Percentiles rank a stretch among this genome's conserved stretches.
phyloP scores from a whole-genome alignment of 176 grass and related monocot species.

The Cenchrus purpureus region DNA sequence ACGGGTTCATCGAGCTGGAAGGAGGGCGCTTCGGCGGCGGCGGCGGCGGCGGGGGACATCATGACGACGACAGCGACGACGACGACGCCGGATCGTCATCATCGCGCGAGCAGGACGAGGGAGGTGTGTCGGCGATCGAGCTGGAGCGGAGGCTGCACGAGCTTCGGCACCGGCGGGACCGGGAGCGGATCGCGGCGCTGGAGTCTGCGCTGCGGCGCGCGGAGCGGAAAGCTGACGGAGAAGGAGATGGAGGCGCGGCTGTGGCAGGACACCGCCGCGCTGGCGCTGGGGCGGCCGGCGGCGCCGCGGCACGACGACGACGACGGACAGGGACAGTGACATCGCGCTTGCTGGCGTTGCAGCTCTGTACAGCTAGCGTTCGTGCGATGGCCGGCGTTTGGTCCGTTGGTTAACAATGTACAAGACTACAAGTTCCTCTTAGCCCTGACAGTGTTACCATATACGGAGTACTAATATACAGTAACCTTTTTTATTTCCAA shows the following conservation, averaged over 20 bases:
- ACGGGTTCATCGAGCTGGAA: slow-evolving; percentile 51
- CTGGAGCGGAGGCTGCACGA: slow-evolving; percentile 69
- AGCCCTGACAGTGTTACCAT: background rate
- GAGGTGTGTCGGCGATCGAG: slow-evolving; percentile 43
- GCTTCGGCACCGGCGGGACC: slow-evolving; percentile 44
- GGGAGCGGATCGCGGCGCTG: slow-evolving; percentile 56
- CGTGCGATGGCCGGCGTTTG: background rate
- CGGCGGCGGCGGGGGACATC: background rate
- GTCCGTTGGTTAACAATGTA: background rate
- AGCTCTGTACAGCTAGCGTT: background rate
- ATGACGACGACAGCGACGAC: background rate
- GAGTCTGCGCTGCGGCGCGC: slow-evolving; percentile 48
- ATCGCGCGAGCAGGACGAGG: background rate
- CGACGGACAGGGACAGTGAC: background rate
- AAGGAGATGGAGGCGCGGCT: slow-evolving; percentile 64
- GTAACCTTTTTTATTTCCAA: too few species aligned
- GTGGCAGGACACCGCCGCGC: slow-evolving; percentile 57
- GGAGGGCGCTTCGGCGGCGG: slow-evolving; percentile 3
- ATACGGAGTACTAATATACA: too few species aligned
- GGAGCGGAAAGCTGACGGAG: slow-evolving; percentile 49
- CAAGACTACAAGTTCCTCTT: background rate
- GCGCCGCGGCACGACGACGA: background rate
- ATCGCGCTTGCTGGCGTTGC: too few species aligned
- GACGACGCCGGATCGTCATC: background rate
- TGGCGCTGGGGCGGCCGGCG: slow-evolving; percentile 38